phyloP scores from a whole-genome alignment of 1,139 yeast genomes.

The Yamadazyma pseudoaaseri region DNA sequence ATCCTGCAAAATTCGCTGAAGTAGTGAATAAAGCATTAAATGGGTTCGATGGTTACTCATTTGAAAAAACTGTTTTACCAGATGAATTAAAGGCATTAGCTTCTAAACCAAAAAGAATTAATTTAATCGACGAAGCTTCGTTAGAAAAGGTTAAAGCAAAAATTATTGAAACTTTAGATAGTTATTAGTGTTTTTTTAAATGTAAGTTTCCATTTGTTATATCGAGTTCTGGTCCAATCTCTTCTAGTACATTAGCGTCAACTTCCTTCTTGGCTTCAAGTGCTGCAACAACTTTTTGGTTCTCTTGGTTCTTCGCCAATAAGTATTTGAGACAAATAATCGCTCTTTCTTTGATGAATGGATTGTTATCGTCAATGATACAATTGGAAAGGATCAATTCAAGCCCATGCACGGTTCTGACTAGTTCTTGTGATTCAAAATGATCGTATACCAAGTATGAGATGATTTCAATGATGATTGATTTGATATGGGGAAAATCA shows the following conservation, averaged over 20 bases:
- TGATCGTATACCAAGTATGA: slow-evolving; percentile 54
- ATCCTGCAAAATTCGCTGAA: slow-evolving; percentile 96
- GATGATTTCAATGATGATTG: slow-evolving; percentile 59
- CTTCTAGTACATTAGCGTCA: slow-evolving; percentile 34
- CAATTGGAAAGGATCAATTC: slow-evolving; percentile 77
- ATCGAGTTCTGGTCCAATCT: slow-evolving; percentile 41
- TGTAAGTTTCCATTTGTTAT: slow-evolving; percentile 37
- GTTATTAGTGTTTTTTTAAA: slow-evolving; percentile 10
- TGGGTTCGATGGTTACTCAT: slow-evolving; percentile 69
- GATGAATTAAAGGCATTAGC: slow-evolving; percentile 76
- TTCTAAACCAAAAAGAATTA: slow-evolving; percentile 71
- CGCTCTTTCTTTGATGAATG: slow-evolving; percentile 82
- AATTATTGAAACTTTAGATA: slow-evolving; percentile 61
- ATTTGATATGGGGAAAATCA: slow-evolving; percentile 61
- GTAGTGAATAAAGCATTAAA: slow-evolving; percentile 84
- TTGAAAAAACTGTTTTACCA: slow-evolving; percentile 86
- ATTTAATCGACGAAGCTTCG: slow-evolving; percentile 71
- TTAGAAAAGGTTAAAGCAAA: slow-evolving; percentile 70
- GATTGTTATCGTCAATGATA: slow-evolving; percentile 83
- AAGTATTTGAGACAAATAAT: slow-evolving; percentile 74
- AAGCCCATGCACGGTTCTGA: slow-evolving; percentile 67
- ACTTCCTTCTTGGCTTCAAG: slow-evolving; percentile 37
- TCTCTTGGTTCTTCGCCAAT: slow-evolving; percentile 58
- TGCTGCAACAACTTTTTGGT: slow-evolving; percentile 71
- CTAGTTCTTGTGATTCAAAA: slow-evolving; percentile 59